Conservation (phyloP, 257 asterid genomes). For the Pogostemon cablin region DNA sequence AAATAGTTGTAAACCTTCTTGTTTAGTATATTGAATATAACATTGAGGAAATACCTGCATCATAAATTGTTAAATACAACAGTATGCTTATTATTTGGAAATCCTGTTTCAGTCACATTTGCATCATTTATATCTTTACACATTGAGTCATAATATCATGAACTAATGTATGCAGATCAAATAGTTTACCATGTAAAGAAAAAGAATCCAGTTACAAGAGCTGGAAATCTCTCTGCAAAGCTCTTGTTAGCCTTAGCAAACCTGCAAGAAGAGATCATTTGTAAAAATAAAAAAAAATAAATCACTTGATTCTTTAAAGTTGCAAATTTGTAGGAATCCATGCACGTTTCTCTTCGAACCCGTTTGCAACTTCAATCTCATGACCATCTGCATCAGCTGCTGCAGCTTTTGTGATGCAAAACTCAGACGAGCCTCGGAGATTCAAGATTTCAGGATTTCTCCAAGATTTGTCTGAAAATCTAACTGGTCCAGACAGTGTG, state of each 20-base stretch:
- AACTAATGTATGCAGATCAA: not conserved
- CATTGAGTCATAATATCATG: not conserved
- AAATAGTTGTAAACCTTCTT: conserved; percentile 68
- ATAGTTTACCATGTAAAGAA: conserved; percentile 57
- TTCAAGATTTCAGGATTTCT: conserved; percentile 34
- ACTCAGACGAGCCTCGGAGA: conserved; percentile 29
- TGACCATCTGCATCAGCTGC: conserved; percentile 54
- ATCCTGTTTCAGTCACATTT: not conserved
- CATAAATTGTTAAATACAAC: not conserved
- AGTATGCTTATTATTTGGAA: not conserved
- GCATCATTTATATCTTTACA: not conserved
- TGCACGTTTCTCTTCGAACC: conserved; percentile 30
- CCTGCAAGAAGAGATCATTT: conserved; percentile 34
- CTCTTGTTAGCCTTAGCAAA: conserved; percentile 44
- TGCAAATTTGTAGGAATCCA: not conserved
- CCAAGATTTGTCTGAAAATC: conserved; percentile 36
- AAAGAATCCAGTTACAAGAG: conserved; percentile 69
- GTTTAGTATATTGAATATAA: conserved; percentile 66
- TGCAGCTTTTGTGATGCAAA: conserved; percentile 46
- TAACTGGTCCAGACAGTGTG: conserved; percentile 5
- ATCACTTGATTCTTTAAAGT: not conserved
- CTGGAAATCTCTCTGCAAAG: conserved; percentile 55
- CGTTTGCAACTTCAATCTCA: conserved; percentile 44
- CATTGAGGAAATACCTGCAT: conserved; percentile 66
- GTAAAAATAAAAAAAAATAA: not conserved